phyloP scores from a whole-genome alignment of 441 rosid genomes.

The Pelargonium fulgidum region DNA sequence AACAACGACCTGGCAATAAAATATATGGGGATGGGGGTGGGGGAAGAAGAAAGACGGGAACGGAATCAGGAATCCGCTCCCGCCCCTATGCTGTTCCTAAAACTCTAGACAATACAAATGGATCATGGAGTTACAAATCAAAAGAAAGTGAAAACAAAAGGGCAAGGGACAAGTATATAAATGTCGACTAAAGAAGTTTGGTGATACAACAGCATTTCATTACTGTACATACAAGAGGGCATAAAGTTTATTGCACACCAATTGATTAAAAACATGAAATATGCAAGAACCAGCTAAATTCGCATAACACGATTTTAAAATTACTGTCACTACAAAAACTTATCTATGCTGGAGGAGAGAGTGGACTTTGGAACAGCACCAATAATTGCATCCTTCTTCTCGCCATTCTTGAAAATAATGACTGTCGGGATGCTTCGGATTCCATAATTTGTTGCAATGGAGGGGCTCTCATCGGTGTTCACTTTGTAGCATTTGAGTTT shows the following conservation, averaged over 20 bases:
- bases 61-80: no score
- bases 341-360: slow-evolving; percentile 61
- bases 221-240: neutral
- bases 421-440: slow-evolving; percentile 90
- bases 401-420: slow-evolving; percentile 78
- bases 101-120: no score
- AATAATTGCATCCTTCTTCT: slow-evolving; percentile 75
- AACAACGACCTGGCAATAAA: no score
- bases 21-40: no score
- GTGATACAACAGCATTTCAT: neutral
- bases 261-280: slow-evolving; percentile 8
- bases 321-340: slow-evolving; percentile 43
- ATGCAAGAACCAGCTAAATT: slow-evolving; percentile 13
- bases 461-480: slow-evolving; percentile 83
- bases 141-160: no score
- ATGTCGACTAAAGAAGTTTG: no score
- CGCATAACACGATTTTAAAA: slow-evolving; percentile 13
- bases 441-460: slow-evolving; percentile 63
- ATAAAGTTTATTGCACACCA: neutral
- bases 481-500: slow-evolving; percentile 81
- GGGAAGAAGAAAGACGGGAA: no score
- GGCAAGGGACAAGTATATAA: no score
- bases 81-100: no score
- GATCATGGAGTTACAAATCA: no score
- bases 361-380: slow-evolving; percentile 88